Conservation (phyloP, 768 basidiomycete genomes). For the Leccinellum albellum region DNA sequence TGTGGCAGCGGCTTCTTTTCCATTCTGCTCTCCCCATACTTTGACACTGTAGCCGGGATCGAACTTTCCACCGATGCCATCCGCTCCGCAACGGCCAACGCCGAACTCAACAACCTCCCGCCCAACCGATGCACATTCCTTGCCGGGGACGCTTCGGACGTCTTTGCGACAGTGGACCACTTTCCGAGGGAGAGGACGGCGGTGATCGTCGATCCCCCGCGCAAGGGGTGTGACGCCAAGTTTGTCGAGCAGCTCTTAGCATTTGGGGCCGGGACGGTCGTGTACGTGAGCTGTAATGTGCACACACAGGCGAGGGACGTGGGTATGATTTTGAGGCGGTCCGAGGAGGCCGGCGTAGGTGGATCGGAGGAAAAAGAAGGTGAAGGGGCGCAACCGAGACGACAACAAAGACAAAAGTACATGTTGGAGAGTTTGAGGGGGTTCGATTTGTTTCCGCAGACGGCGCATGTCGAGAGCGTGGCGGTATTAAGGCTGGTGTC, state of each 20-base stretch:
- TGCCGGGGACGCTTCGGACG: slow-evolving; percentile 81
- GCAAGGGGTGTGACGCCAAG: slow-evolving; percentile 86
- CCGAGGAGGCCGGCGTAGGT: slow-evolving; percentile 35
- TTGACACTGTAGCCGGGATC: slow-evolving; percentile 79
- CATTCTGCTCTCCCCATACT: slow-evolving; percentile 73
- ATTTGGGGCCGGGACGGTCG: slow-evolving; percentile 65
- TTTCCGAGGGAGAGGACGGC: slow-evolving; percentile 69
- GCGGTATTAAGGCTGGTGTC: slow-evolving; percentile 56
- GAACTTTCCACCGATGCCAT: slow-evolving; percentile 79
- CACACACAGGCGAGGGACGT: slow-evolving; percentile 91
- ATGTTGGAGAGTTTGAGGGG: slow-evolving; percentile 79
- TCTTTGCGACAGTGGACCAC: slow-evolving; percentile 63
- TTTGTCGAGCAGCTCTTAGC: slow-evolving; percentile 74
- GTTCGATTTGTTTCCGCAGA: slow-evolving; percentile 96
- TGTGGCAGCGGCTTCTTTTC: slow-evolving; percentile 89
- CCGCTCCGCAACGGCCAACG: slow-evolving; percentile 63
- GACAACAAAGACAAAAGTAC: slow-evolving; percentile 44
- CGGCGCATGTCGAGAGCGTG: slow-evolving; percentile 87
- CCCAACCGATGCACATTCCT: slow-evolving; percentile 59
- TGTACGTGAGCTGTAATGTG: slow-evolving; percentile 95
- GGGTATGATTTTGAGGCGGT: slow-evolving; percentile 58
- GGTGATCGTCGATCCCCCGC: slow-evolving; percentile 84
- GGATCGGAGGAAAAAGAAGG: slow-evolving; percentile 30
- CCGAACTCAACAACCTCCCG: slow-evolving; percentile 57
- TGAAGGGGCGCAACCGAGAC: slow-evolving; percentile 12